Conservation (phyloP, 1,284 basidiomycete genomes). For the Mycosarcoma maydis region DNA sequence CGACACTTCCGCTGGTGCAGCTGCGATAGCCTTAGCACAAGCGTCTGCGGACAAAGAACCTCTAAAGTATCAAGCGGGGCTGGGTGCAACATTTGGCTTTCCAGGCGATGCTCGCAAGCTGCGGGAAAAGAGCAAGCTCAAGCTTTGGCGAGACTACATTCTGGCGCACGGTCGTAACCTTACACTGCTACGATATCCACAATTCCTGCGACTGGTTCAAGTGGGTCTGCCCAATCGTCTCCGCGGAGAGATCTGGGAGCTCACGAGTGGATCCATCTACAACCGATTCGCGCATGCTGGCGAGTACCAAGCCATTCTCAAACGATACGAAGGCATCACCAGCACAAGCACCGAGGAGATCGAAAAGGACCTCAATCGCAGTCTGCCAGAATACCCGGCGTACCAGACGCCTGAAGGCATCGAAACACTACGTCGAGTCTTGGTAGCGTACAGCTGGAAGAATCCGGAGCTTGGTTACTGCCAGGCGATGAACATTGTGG, state of each 20-base stretch:
- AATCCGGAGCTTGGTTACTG: slow-evolving; percentile 79
- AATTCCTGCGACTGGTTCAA: slow-evolving; percentile 94
- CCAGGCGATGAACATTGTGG: slow-evolving; percentile 75
- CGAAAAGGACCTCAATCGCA: slow-evolving; percentile 94
- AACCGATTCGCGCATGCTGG: slow-evolving; percentile 89
- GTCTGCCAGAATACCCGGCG: slow-evolving; percentile 64
- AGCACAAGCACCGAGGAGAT: slow-evolving; percentile 97
- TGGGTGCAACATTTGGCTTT: slow-evolving; percentile 65
- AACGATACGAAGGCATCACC: slow-evolving; percentile 80
- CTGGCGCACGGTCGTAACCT: slow-evolving; percentile 83
- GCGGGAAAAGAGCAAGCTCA: slow-evolving; percentile 95
- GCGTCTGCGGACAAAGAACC: slow-evolving; percentile 28
- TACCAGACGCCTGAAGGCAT: slow-evolving; percentile 63
- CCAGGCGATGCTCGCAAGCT: slow-evolving; percentile 66
- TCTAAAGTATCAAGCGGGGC: slow-evolving; percentile 52
- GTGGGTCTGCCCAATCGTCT: slow-evolving; percentile 95
- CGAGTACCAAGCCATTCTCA: slow-evolving; percentile 81
- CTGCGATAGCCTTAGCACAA: slow-evolving; percentile 6
- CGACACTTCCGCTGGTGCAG: slow-evolving; percentile 13
- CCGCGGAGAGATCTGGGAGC: slow-evolving; percentile 98
- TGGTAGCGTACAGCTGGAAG: slow-evolving; percentile 96
- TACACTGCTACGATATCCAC: slow-evolving; percentile 92
- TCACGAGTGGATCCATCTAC: slow-evolving; percentile 88
- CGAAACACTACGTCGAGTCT: slow-evolving; percentile 81
- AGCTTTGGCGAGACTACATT: slow-evolving; percentile 89